Conservation (phyloP, 805 yeast genomes). For the Candida easanensis region DNA sequence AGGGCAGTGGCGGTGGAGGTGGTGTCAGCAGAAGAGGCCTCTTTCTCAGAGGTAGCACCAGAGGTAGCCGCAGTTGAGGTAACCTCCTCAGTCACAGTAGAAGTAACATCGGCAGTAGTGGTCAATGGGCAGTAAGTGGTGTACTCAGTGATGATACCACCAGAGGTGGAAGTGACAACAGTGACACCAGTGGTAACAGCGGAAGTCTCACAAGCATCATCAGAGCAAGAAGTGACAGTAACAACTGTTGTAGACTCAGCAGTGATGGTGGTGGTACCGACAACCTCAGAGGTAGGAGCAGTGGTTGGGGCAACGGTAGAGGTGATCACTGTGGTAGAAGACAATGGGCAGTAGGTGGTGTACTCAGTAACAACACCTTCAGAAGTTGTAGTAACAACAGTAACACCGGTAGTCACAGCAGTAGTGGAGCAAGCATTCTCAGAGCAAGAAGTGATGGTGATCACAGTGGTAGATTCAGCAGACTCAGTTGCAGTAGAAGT, state of each 20-base stretch:
- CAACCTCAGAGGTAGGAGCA: not conserved
- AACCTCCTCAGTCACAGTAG: not conserved
- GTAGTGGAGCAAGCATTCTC: conserved; percentile 13
- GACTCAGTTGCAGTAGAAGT: not conserved
- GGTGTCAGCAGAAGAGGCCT: no score
- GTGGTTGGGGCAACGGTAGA: conserved; percentile 4
- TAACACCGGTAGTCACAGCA: conserved; percentile 27
- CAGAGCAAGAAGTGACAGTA: not conserved
- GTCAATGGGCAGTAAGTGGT: not conserved
- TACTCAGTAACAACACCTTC: conserved; percentile 4
- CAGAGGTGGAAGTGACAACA: not conserved
- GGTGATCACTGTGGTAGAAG: no score
- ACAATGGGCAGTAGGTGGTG: conserved; percentile 16
- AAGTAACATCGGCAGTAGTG: not conserved
- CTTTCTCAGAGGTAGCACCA: no score
- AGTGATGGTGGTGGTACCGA: no score
- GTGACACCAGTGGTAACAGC: not conserved
- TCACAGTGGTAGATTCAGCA: no score
- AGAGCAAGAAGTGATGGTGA: conserved; percentile 4
- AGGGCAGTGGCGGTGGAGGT: no score
- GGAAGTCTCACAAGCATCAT: not conserved
- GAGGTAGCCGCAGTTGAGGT: not conserved
- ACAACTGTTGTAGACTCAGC: not conserved
- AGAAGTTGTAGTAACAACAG: conserved; percentile 30
- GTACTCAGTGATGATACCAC: not conserved